These are phyloP conservation scores for Botrytis byssoidea DNA, from an alignment of 2,329 filamentous ascomycete species.

Conservation along the genomic window DNA sequence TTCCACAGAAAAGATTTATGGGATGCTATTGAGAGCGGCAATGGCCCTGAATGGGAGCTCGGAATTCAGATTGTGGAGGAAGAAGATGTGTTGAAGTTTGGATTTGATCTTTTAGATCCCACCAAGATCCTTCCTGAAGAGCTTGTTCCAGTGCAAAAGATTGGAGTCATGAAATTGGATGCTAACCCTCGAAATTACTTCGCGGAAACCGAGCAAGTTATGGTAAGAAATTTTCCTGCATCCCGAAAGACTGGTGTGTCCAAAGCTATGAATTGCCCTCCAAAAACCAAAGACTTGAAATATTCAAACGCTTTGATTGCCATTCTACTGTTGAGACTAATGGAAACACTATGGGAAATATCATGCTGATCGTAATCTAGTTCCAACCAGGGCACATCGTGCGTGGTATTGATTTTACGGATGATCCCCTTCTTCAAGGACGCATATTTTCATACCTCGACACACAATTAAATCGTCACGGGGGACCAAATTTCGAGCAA, in stretches of 20 bases:
- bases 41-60: slow-evolving; percentile 53
- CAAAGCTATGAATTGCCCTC: not conserved
- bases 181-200: slow-evolving; percentile 52
- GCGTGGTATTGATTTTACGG: slow-evolving; percentile 65
- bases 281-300: not conserved
- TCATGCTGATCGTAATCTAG: not conserved
- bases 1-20: slow-evolving; percentile 53
- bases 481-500: slow-evolving; percentile 54
- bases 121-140: slow-evolving; percentile 54
- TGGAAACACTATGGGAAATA: not conserved
- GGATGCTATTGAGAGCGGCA: slow-evolving; percentile 50
- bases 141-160: slow-evolving; percentile 46
- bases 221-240: not conserved
- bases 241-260: not conserved
- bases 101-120: slow-evolving; percentile 53
- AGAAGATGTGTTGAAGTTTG: slow-evolving; percentile 50
- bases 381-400: slow-evolving; percentile 56
- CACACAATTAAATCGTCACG: slow-evolving; percentile 56
- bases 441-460: slow-evolving; percentile 70
- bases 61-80: slow-evolving; percentile 54
- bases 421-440: slow-evolving; percentile 65
- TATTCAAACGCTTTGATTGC: not conserved
- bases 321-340: not conserved
- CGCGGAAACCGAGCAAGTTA: slow-evolving; percentile 65
- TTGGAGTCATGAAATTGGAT: slow-evolving; percentile 50